Conservation (phyloP, 169 alveolate species). For the Plasmodium vinckei region DNA sequence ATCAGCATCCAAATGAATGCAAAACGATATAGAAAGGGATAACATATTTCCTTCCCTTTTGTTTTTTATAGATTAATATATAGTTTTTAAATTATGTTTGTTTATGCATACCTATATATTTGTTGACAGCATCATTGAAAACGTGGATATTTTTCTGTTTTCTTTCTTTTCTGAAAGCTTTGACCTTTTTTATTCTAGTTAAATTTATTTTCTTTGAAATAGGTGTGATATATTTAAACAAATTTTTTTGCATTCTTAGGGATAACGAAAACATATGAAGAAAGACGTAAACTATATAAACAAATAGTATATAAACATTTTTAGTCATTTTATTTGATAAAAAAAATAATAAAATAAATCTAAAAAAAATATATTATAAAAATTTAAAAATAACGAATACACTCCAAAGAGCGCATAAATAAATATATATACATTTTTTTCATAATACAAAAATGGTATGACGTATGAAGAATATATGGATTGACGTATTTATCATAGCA, state of each 20-base stretch:
- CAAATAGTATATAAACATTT: slow-evolving; percentile 50
- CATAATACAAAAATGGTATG: too few relatives aligned
- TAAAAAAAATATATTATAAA: not conserved
- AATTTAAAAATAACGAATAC: not conserved
- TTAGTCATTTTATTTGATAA: slow-evolving; percentile 50
- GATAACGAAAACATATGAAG: slow-evolving; percentile 58
- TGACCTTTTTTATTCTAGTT: slow-evolving; percentile 29
- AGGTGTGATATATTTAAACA: slow-evolving; percentile 74
- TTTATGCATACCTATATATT: slow-evolving; percentile 53
- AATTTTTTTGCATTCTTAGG: slow-evolving; percentile 76
- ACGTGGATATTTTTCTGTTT: slow-evolving; percentile 30
- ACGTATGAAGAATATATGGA: too few relatives aligned
- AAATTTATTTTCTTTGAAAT: slow-evolving; percentile 58
- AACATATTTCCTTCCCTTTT: too few relatives aligned
- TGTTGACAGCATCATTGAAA: slow-evolving; percentile 72
- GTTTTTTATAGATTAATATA: too few relatives aligned
- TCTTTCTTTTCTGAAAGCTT: slow-evolving; percentile 47
- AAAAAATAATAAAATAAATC: not conserved
- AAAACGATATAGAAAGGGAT: too few relatives aligned
- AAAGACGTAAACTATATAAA: slow-evolving; percentile 40
- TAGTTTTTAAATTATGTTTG: too few relatives aligned
- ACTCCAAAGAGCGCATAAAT: not conserved
- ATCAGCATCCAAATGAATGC: too few relatives aligned
- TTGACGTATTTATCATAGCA: too few relatives aligned
- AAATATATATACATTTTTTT: too few relatives aligned